Base-by-base conservation (phyloP, 2,329 filamentous ascomycete genomes). In the Hypoxylon sp. region DNA sequence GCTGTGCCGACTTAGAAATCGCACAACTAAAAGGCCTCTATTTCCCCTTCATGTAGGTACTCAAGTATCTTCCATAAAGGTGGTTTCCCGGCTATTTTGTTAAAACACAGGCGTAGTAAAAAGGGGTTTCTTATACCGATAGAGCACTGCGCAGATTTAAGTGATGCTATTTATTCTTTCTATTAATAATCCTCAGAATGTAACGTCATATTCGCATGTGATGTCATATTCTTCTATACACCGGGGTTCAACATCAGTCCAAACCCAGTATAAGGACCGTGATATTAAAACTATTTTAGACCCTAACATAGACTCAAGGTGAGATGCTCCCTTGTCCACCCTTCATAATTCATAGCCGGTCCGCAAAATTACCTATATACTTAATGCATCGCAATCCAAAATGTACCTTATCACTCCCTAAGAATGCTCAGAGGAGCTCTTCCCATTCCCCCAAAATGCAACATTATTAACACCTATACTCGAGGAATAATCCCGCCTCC, bases 401-500 rank as follows among this genome's bases (percentile, higher is more conserved):
- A 36, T 43, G 21, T 50, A 13, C 52, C 17, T 56, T 21, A 41
- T 23, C 28, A 30, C 28, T 9, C 28, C 19, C 28, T n/a, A 45
- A 13, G 13, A 17, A 14, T 21, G 5, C 19, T 25, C 41, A 38
- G 19, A 17, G 10, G 9, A 21, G 10, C 13, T 32, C 17, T 13
- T 28, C n/a, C 17, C 17, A 46, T 30, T 2, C n/a, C 19, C 38
- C 13, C 13, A 9, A n/a, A 23, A 17, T 10, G 2, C 21, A 36
- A n/a, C 23, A 9, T 7, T 23, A 41, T 45, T 36, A 56, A 38
- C 65, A 68, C 14, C 13, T 58, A 21, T 58, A 68, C 13, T 68
- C 51, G 17, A 68, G 43, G 38, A 64, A 68, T 9, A 68, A 3
- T 5, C 65, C 65, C 5, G 60, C 57, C 2, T 43, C 43, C 19